These are phyloP conservation scores for Nemania abortiva DNA, from an alignment of 2,329 filamentous ascomycete species.

Conservation along the genomic window DNA sequence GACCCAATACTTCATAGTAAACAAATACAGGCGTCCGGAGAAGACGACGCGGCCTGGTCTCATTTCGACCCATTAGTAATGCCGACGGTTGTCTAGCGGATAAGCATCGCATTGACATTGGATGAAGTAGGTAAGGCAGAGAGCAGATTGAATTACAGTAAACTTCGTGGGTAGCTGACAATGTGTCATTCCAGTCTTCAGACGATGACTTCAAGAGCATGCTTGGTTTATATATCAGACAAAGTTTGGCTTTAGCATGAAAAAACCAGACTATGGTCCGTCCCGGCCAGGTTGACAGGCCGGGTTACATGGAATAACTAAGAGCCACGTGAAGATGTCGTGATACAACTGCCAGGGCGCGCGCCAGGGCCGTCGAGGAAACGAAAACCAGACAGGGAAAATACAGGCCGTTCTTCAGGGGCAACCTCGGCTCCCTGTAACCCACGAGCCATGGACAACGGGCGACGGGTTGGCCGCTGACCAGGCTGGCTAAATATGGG, in stretches of 20 bases:
- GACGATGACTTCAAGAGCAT: not conserved
- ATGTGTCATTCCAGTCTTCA: no score
- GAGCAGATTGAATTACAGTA: no score
- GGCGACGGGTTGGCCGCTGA: slow-evolving; percentile 34
- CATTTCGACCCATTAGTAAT: not conserved
- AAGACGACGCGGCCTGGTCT: not conserved
- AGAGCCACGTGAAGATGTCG: slow-evolving; percentile 42
- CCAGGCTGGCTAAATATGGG: slow-evolving; percentile 33
- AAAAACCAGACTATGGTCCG: not conserved
- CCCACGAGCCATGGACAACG: slow-evolving; percentile 29
- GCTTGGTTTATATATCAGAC: not conserved
- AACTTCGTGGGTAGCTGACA: no score
- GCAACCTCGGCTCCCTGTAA: slow-evolving; percentile 37
- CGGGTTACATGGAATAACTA: slow-evolving; percentile 22
- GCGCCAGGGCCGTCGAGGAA: slow-evolving; percentile 20
- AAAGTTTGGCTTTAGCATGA: not conserved
- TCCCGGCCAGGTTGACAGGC: slow-evolving; percentile 21
- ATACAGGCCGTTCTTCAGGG: slow-evolving; percentile 33
- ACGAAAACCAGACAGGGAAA: slow-evolving; percentile 33
- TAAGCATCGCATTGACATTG: not conserved
- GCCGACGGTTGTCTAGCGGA: not conserved
- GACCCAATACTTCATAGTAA: not conserved
- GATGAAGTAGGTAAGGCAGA: not conserved
- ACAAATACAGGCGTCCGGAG: not conserved
- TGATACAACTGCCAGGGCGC: slow-evolving; percentile 36